Evolutionary conservation across 2,329 filamentous ascomycete genomes (phyloP).

Genomic region (Scopulariopsis brevicaulis): DNA sequence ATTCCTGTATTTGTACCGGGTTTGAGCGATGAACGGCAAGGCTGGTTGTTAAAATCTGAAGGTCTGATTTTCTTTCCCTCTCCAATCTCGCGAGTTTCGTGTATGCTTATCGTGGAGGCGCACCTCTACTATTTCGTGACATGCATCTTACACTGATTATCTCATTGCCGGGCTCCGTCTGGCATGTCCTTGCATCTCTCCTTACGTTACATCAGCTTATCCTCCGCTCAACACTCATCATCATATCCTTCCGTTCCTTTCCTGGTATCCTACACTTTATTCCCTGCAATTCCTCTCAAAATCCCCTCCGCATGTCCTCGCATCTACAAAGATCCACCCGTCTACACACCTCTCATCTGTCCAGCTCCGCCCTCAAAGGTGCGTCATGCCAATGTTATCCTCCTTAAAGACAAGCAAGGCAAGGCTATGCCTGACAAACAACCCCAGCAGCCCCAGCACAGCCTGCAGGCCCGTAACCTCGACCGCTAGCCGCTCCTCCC

Average conservation of each 20-base stretch:
- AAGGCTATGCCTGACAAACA: slow-evolving; percentile 77
- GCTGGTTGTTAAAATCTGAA: neutral
- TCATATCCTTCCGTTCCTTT: neutral
- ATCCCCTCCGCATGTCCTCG: neutral
- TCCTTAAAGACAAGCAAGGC: slow-evolving; percentile 81
- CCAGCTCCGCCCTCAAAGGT: slow-evolving; percentile 7
- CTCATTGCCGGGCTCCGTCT: neutral
- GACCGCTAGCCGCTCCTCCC: slow-evolving; percentile 71
- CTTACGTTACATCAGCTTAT: neutral
- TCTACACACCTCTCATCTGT: neutral
- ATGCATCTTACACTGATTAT: neutral
- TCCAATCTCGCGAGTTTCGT: neutral
- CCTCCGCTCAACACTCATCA: neutral
- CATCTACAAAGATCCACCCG: neutral
- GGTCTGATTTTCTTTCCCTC: neutral
- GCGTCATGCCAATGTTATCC: slow-evolving; percentile 57
- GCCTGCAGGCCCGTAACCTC: slow-evolving; percentile 75
- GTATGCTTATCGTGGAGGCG: neutral
- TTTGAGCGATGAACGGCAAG: neutral
- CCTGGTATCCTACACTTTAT: neutral
- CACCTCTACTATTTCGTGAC: neutral
- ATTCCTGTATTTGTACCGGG: neutral
- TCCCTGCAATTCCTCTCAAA: neutral
- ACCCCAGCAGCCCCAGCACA: slow-evolving; percentile 62
- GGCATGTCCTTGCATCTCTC: neutral